Conservation (phyloP, 495 filamentous ascomycete genomes). For the Chaetomidium leptoderma region DNA sequence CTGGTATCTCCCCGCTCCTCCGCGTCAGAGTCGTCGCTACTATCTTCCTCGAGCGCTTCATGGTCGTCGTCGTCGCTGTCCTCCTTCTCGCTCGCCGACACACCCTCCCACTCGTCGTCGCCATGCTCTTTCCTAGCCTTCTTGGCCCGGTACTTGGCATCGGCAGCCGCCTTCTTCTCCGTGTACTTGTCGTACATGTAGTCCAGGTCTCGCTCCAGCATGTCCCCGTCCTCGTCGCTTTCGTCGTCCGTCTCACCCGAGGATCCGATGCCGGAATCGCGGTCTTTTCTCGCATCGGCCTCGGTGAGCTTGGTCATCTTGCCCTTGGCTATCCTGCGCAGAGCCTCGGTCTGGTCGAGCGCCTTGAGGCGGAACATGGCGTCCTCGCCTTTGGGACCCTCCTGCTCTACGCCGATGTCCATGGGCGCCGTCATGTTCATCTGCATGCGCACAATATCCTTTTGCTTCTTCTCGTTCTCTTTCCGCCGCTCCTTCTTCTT, state of each 20-base stretch:
- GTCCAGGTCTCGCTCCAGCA: constrained; percentile 79
- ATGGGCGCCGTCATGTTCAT: constrained; percentile 93
- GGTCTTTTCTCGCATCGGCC: constrained; percentile 52
- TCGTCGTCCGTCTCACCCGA: constrained; percentile 54
- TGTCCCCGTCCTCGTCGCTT: constrained; percentile 75
- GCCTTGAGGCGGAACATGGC: constrained; percentile 78
- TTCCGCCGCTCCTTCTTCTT: constrained; percentile 76
- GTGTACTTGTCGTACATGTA: constrained; percentile 79
- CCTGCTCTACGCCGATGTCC: constrained; percentile 92
- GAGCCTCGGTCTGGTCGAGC: constrained; percentile 67
- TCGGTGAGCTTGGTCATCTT: constrained; percentile 63
- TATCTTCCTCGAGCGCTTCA: constrained; percentile 48
- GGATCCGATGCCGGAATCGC: constrained; percentile 55
- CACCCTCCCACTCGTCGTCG: constrained; percentile 87
- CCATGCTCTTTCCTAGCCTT: constrained; percentile 76
- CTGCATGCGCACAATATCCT: constrained; percentile 89
- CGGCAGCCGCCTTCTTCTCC: constrained; percentile 68
- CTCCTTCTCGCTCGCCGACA: constrained; percentile 63
- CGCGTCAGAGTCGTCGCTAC: constrained; percentile 52
- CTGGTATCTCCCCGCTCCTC: constrained; percentile 33
- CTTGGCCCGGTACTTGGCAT: constrained; percentile 86
- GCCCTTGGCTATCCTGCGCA: constrained; percentile 68
- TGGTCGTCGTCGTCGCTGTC: constrained; percentile 50
- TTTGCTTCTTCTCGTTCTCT: constrained; percentile 85
- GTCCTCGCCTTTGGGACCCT: constrained; percentile 68